Conservation (phyloP, 108 stramenopile genomes). For the Heterococcus sp. region DNA sequence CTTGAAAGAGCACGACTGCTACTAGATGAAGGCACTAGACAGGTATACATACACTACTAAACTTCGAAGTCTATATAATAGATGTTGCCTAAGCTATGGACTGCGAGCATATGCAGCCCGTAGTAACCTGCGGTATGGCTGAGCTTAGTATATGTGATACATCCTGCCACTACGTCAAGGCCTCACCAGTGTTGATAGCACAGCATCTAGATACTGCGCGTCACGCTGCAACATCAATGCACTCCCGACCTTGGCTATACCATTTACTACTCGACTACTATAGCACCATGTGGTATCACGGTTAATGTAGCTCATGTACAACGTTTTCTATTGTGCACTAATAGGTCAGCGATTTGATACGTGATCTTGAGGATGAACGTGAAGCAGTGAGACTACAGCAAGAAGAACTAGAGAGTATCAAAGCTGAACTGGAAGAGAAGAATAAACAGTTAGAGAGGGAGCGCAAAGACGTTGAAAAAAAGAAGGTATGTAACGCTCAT, state of each 20-base stretch:
- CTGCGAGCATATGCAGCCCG: no score
- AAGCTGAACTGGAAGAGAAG: constrained; percentile 62
- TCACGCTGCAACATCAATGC: background rate
- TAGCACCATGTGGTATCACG: background rate
- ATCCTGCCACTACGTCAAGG: background rate
- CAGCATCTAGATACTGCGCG: background rate
- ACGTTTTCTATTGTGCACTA: background rate
- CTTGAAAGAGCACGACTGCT: constrained; percentile 71
- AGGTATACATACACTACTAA: constrained; percentile 10
- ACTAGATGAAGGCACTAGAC: constrained; percentile 74
- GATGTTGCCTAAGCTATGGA: background rate
- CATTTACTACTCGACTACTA: background rate
- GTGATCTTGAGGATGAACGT: constrained; percentile 58
- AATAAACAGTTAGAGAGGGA: constrained; percentile 66
- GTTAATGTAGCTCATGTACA: background rate
- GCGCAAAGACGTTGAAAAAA: background rate
- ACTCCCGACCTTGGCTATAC: background rate
- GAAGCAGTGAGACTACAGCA: constrained; percentile 65
- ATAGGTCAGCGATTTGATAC: constrained; percentile 78
- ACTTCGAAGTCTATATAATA: background rate
- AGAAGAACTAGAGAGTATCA: constrained; percentile 65
- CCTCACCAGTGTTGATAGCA: background rate
- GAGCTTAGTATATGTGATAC: no score
- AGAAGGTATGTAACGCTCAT: background rate
- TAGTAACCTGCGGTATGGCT: no score